A percentile compares a stretch with the other conserved stretches of the same genome.
phyloP scores from a whole-genome alignment of 805 yeast genomes.

The Sungouiozyma ichnusensis region DNA sequence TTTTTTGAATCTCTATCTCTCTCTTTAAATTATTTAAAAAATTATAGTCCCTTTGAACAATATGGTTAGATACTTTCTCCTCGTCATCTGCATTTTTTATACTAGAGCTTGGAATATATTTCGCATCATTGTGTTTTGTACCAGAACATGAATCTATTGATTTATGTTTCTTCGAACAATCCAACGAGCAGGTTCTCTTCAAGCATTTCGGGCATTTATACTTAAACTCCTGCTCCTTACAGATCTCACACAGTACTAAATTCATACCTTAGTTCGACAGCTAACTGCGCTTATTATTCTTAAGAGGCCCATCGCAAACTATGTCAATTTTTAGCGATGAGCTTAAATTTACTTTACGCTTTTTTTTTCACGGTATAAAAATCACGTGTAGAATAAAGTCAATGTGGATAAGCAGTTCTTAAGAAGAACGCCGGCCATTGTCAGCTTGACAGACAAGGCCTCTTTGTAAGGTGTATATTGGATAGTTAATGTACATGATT shows the following conservation, averaged over 20 bases:
- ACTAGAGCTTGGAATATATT: conserved; percentile 40
- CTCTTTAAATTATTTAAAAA: conserved; percentile 55
- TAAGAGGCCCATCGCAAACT: background rate
- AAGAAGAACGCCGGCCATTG: too few species aligned
- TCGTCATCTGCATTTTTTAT: conserved; percentile 31
- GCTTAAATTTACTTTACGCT: background rate
- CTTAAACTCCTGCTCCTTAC: conserved; percentile 36
- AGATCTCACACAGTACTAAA: conserved; percentile 35
- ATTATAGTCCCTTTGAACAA: conserved; percentile 75
- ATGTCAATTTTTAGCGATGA: background rate
- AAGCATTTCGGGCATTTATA: conserved; percentile 79
- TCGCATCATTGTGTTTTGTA: conserved; percentile 41
- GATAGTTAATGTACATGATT: background rate
- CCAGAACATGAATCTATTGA: conserved; percentile 56
- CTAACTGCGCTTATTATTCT: too few species aligned
- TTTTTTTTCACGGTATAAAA: too few species aligned
- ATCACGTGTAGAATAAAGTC: background rate
- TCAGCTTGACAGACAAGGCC: too few species aligned
- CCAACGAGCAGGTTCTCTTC: conserved; percentile 54
- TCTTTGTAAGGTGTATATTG: too few species aligned
- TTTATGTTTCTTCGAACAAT: conserved; percentile 67
- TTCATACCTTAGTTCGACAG: too few species aligned
- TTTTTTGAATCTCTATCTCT: conserved; percentile 45
- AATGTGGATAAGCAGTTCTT: too few species aligned
- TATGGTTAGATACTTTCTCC: conserved; percentile 30